Percentiles rank a stretch among this genome's conserved stretches.
Evolutionary conservation across 2,329 filamentous ascomycete species (phyloP).

Genomic region (Fusarium albosuccineum): DNA sequence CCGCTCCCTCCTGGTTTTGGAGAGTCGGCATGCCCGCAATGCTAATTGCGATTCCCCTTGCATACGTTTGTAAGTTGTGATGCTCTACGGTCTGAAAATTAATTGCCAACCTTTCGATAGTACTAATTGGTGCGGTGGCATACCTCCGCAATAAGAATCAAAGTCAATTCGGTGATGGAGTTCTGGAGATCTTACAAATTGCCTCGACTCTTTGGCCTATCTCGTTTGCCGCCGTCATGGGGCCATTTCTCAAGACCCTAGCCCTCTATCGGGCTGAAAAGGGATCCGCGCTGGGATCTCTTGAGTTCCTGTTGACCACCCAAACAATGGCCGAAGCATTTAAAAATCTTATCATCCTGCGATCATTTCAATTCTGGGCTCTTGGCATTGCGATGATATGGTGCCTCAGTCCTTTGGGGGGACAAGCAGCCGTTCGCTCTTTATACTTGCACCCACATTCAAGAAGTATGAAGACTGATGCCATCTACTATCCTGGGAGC

Average conservation of each 20-base stretch:
- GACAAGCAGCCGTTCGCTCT: constrained; percentile 3
- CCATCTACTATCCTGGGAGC: background rate
- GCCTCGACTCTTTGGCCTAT: constrained; percentile 25
- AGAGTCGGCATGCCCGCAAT: background rate
- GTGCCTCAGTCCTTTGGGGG: constrained; percentile 4
- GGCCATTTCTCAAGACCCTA: background rate
- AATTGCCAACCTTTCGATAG: background rate
- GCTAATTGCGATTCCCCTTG: background rate
- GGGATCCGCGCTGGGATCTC: background rate
- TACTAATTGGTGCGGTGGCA: background rate
- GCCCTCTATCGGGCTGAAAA: constrained; percentile 9
- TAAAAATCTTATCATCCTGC: background rate
- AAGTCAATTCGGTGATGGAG: background rate
- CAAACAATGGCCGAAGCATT: background rate
- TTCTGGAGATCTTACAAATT: background rate
- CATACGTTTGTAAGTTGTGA: background rate
- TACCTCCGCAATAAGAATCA: background rate
- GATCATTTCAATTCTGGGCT: background rate
- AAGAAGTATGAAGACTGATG: background rate
- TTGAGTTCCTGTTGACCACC: constrained; percentile 2
- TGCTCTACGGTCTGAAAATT: too few relatives aligned
- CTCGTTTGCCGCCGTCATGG: constrained; percentile 9
- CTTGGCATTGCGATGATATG: rapidly evolving
- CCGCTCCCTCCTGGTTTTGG: background rate
- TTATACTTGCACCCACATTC: background rate